A percentile compares a stretch with the other conserved stretches of the same genome.
phyloP scores from a whole-genome alignment of 2,329 filamentous ascomycete genomes.

The Fusarium secorum region DNA sequence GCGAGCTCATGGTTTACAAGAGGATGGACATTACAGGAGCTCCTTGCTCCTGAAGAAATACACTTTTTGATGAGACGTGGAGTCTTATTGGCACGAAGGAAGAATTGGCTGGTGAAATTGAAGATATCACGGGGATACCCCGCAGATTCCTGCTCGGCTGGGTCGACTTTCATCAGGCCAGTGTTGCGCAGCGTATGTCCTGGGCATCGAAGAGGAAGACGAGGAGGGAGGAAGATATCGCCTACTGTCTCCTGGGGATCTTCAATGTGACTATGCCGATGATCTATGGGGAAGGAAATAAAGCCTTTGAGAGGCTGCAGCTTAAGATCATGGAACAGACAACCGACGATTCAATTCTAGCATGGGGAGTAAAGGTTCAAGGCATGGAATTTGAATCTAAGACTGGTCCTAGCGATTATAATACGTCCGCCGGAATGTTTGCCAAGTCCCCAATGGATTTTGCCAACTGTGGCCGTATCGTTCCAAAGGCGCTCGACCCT shows the following conservation, averaged over 20 bases:
- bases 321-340: constrained; percentile 4
- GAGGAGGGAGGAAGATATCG: constrained; percentile 2
- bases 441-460: not conserved
- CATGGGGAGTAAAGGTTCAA: not conserved
- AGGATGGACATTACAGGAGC: constrained; percentile 8
- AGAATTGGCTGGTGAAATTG: not conserved
- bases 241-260: not conserved
- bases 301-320: not conserved
- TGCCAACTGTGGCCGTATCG: not conserved
- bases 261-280: constrained; percentile 1
- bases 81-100: not conserved
- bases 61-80: not conserved
- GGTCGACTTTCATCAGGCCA: not conserved
- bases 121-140: not conserved
- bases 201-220: constrained; percentile 2
- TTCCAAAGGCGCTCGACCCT: not conserved
- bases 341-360: not conserved
- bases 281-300: not conserved
- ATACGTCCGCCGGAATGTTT: not conserved
- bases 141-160: not conserved
- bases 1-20: constrained; percentile 3
- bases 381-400: not conserved
- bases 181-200: constrained; percentile 6
- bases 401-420: rapidly evolving
- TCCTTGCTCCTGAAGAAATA: not conserved